Conservation (phyloP, 805 yeast genomes). For the Candida boidinii region DNA sequence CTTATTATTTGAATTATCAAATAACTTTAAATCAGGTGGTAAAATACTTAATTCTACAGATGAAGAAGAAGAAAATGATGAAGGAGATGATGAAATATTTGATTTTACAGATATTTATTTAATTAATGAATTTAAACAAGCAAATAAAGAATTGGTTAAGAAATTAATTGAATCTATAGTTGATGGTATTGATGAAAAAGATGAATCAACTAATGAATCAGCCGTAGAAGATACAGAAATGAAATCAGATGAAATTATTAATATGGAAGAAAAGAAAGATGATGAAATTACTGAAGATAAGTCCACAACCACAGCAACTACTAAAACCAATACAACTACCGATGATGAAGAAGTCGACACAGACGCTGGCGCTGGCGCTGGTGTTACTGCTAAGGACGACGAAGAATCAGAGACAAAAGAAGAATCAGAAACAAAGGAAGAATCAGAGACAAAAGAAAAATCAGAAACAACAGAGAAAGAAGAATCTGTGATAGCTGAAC, state of each 20-base stretch:
- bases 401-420: not conserved
- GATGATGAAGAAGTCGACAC: not conserved
- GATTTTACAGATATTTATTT: constrained; percentile 22
- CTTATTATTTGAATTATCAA: constrained; percentile 11
- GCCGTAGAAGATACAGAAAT: not conserved
- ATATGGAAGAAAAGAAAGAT: not conserved
- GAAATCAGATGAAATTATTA: too few species aligned
- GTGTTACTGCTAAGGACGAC: not conserved
- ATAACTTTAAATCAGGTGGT: constrained; percentile 24
- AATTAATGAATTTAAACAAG: constrained; percentile 8
- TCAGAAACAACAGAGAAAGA: constrained; percentile 1
- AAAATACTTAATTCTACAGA: too few species aligned
- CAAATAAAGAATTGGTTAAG: constrained; percentile 9
- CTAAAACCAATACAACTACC: not conserved
- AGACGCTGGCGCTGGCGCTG: not conserved
- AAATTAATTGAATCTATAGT: constrained; percentile 4
- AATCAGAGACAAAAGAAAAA: not conserved
- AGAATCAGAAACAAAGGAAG: not conserved
- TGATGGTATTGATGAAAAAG: not conserved
- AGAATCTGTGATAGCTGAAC: not conserved
- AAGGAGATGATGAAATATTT: constrained; percentile 6
- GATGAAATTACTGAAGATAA: not conserved
- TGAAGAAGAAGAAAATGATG: too few species aligned
- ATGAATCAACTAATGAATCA: not conserved
- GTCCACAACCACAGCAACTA: not conserved